A percentile compares a stretch with the other conserved stretches of the same genome.
These are phyloP conservation scores for Colletotrichum eremochloae DNA, from an alignment of 2,329 filamentous ascomycete species.

Conservation along the genomic window DNA sequence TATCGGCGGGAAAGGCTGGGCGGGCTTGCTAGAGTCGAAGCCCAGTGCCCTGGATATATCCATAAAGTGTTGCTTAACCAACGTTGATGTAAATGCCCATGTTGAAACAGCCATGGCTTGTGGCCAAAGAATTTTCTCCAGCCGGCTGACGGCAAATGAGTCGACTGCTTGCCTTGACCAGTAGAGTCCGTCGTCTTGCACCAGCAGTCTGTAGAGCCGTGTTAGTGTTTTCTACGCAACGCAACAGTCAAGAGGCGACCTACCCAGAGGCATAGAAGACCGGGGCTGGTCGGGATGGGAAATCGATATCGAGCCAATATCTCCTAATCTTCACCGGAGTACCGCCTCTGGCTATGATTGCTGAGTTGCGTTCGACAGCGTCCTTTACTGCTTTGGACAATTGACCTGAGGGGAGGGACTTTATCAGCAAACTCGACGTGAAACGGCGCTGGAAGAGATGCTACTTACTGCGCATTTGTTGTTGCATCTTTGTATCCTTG, in stretches of 20 bases:
- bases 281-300: slow-evolving; percentile 70
- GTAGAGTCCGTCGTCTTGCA: slow-evolving; percentile 63
- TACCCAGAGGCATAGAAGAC: slow-evolving; percentile 72
- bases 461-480: slow-evolving; percentile 53
- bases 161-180: slow-evolving; percentile 65
- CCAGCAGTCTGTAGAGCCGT: slow-evolving; percentile 57
- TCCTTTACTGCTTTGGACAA: slow-evolving; percentile 59
- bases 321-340: slow-evolving; percentile 62
- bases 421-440: neutral
- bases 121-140: slow-evolving; percentile 67
- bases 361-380: slow-evolving; percentile 58
- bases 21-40: slow-evolving; percentile 48
- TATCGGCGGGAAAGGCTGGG: neutral
- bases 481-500: slow-evolving; percentile 62
- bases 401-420: slow-evolving; percentile 52
- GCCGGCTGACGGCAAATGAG: slow-evolving; percentile 57
- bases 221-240: slow-evolving; percentile 43
- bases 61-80: slow-evolving; percentile 60
- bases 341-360: slow-evolving; percentile 61
- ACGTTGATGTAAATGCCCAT: slow-evolving; percentile 65
- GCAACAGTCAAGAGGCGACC: slow-evolving; percentile 42
- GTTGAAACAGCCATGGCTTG: slow-evolving; percentile 63
- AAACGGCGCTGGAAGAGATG: neutral
- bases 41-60: slow-evolving; percentile 62
- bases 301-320: slow-evolving; percentile 73